Base-by-base conservation (phyloP, 2,329 filamentous ascomycete species). In the Colletotrichum sp. region DNA sequence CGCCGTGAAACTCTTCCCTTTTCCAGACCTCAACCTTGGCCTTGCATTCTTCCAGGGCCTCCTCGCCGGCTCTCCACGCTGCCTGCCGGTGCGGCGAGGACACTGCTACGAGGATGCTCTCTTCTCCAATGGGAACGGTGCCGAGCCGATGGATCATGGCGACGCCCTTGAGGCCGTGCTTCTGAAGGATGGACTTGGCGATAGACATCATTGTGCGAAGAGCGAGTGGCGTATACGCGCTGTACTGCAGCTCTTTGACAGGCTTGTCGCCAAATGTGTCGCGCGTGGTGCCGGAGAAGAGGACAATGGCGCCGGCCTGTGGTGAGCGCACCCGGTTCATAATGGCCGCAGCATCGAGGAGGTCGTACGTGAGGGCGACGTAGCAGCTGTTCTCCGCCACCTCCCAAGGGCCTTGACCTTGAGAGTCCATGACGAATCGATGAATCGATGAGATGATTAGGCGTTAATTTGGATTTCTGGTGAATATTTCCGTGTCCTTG, bases 1-100 rank as follows among this genome's bases (percentile, higher is more conserved):
- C 93, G 2, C 91, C 93, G 62, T 90, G 92, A 88, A 98, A 98
- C 83, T 95, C 94, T 87, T 99, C 96, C 78, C 92, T 88, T 87
- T 98, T 98, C 96, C 96, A 98, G 57, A 99, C 93, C 87, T 99
- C 97, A n/a, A 95, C 95, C 79, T 90, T 92, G 71, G 91, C 91
- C 87, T 99, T 99, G 82, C 95, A 95, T 83, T 92, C 88, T 87
- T 99, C 96, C 75, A 99, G 86, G 39, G 96, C 94, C 86, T 98
- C 95, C 87, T 99, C 96, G 0, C 95, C 96, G 0, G 94, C 96
- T 80, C 88, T 87, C 96, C 96, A 99, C 7, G 95, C 96, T 16
- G 94, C 95, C 80, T 94, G 91, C 9, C 97, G 89, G 86, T 99
- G 97, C 44, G 94, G 92, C 32, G 95, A 90, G 59, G 95, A 96